A percentile compares a stretch with the other conserved stretches of the same genome.
These are phyloP conservation scores for Clonostachys rhizophaga DNA, from an alignment of 2,329 filamentous ascomycete species.

Conservation along the genomic window DNA sequence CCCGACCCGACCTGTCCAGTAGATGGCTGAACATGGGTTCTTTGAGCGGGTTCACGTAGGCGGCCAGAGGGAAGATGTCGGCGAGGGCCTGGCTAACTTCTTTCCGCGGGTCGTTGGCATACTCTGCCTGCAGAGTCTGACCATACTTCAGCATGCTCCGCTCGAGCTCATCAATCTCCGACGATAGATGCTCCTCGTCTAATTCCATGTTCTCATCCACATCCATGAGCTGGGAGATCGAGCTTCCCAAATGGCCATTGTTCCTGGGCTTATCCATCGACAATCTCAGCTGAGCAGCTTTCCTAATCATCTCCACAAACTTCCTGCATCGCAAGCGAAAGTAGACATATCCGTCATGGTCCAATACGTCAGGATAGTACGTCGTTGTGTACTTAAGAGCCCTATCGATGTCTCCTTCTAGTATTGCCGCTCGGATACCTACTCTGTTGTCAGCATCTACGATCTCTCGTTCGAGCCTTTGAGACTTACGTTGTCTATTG, in stretches of 20 bases:
- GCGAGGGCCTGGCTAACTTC: slow-evolving; percentile 70
- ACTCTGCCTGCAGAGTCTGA: slow-evolving; percentile 72
- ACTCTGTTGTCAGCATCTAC: slow-evolving; percentile 5
- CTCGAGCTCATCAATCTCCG: slow-evolving; percentile 40
- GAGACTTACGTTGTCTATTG: slow-evolving; percentile 70
- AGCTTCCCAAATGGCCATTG: slow-evolving; percentile 31
- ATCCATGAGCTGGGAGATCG: slow-evolving; percentile 46
- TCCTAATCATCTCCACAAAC: slow-evolving; percentile 91
- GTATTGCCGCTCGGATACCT: slow-evolving; percentile 83
- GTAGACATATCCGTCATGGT: slow-evolving; percentile 76
- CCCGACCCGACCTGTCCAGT: slow-evolving; percentile 69
- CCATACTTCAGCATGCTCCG: slow-evolving; percentile 74
- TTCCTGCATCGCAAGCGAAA: slow-evolving; percentile 87
- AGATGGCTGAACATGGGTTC: slow-evolving; percentile 72
- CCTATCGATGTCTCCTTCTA: slow-evolving; percentile 88
- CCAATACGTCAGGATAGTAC: slow-evolving; percentile 77
- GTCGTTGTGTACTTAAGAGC: slow-evolving; percentile 77
- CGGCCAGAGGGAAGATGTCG: slow-evolving; percentile 84
- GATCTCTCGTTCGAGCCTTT: not conserved
- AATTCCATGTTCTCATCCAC: slow-evolving; percentile 45
- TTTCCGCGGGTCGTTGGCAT: slow-evolving; percentile 62
- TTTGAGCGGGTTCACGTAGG: slow-evolving; percentile 76
- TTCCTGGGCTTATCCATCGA: slow-evolving; percentile 17
- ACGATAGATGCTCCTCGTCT: slow-evolving; percentile 36
- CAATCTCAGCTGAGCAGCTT: slow-evolving; percentile 60